Evolutionary conservation across 352 stramenopile species (phyloP), one percentile per base, ranked within the genome.

Genomic region (Globisporangium yorkense): DNA sequence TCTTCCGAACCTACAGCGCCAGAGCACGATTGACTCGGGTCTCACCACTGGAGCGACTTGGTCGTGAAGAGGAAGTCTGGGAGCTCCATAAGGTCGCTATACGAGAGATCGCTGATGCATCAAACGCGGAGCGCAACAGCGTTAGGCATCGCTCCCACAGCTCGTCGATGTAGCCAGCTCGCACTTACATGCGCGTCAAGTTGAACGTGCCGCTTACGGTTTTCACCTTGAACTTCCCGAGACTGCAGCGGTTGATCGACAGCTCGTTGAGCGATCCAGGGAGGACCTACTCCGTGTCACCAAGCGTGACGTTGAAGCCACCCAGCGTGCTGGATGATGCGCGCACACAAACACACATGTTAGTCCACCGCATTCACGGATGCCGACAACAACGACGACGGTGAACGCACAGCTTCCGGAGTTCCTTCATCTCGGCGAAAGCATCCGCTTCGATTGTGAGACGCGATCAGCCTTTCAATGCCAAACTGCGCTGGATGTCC

Each of bases 31-130:
- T 3, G 6, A 39, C 33, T 39, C 7, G 18, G 8, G 9, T 15
- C 27, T 9, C 8, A 50, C 52, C 52, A 40, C 51, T 39, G 18
- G 21, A 48, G 29, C 21, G 31, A 48, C 20, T 24, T 56, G 37
- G 37, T 56, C 37, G 51, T 56, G 51, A 56, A 56, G n/a, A 56
- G 12, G 50, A 55, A 55, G 15, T 48, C 37, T 5, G 35, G 35
- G 37, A 56, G 35, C 43, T 29, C 51, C 2, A 16, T 21, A 37
- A 56, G 51, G 7, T 46, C 16, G 21, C 35, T 39, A 5, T 39
- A 39, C 20, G 51, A 56, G 13, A 46, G 51, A 39, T 56, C 51
- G 9, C 39, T 56, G 51, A 39, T 20, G 24, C 20, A 20, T 21
- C 16, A 7, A 21, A 20, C 3, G 2, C 0, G 18, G 10, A 1